phyloP scores from a whole-genome alignment of 2,329 filamentous ascomycete species.

The Trichoderma endophyticum region DNA sequence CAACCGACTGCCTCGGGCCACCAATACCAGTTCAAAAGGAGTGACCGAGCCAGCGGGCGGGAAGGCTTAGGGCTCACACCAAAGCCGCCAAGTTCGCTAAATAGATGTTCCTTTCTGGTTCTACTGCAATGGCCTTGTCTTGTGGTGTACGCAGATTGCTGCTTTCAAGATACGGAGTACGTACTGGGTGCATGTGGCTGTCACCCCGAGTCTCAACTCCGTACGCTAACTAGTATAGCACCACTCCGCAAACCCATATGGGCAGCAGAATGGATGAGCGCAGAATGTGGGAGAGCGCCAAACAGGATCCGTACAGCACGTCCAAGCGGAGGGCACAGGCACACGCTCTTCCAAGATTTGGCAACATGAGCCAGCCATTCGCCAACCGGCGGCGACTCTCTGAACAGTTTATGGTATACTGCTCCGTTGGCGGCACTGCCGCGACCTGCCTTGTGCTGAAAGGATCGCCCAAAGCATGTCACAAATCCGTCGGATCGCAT shows the following conservation, averaged over 20 bases:
- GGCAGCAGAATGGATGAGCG: background rate
- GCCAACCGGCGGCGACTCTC: background rate
- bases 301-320: background rate
- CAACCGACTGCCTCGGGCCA: conserved; percentile 22
- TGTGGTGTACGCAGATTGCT: background rate
- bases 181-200: background rate
- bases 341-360: background rate
- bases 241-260: conserved; percentile 7
- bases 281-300: background rate
- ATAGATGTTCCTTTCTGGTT: background rate
- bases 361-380: background rate
- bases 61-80: conserved; percentile 14
- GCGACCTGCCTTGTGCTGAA: background rate
- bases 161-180: background rate
- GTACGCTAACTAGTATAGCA: conserved; percentile 14
- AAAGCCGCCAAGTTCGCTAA: background rate
- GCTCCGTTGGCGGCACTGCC: background rate
- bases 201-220: conserved; percentile 5
- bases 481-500: conserved; percentile 7
- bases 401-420: background rate
- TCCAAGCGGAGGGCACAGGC: background rate
- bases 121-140: background rate
- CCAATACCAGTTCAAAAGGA: conserved; percentile 15
- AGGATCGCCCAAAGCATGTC: background rate
- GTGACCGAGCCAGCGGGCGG: conserved; percentile 19